Evolutionary conservation across 345 rosid species (phyloP).

Genomic region (Murraya koenigii): DNA sequence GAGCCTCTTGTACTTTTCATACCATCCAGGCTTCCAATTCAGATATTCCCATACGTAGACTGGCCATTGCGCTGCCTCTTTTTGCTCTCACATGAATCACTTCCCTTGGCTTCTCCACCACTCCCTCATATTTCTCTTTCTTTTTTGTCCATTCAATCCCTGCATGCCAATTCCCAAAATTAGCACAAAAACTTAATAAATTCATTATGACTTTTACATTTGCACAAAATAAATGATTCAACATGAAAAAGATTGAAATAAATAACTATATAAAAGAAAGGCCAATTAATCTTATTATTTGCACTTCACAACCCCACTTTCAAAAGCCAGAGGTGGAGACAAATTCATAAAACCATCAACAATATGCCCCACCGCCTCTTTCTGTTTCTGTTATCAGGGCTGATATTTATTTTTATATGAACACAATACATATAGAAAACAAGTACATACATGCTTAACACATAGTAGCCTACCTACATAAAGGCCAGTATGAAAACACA

Average conservation of each 20-base stretch:
- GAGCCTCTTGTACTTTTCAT: no score
- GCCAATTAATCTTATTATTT: slow-evolving; percentile 7
- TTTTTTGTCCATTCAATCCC: slow-evolving; percentile 29
- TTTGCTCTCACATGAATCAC: slow-evolving; percentile 71
- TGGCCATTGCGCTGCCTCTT: slow-evolving; percentile 32
- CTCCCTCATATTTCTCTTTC: slow-evolving; percentile 29
- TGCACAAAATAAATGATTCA: no score
- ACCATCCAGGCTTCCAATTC: no score
- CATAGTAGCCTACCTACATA: neutral
- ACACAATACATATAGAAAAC: neutral
- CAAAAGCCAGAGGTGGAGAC: slow-evolving; percentile 21
- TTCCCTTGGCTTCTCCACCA: slow-evolving; percentile 32
- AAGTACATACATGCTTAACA: neutral
- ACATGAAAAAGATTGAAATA: neutral
- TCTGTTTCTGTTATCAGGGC: neutral
- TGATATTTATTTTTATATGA: neutral
- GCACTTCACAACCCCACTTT: neutral
- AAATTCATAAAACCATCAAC: slow-evolving; percentile 1
- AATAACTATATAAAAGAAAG: neutral
- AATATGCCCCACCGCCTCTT: neutral
- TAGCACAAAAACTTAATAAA: no score
- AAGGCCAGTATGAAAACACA: neutral
- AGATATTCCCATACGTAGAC: no score
- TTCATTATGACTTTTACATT: no score
- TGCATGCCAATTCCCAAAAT: slow-evolving; percentile 1